Percentiles rank a stretch among this genome's conserved stretches.
phyloP scores from a whole-genome alignment of 2,329 filamentous ascomycete species.

The Colletotrichum liriopes region DNA sequence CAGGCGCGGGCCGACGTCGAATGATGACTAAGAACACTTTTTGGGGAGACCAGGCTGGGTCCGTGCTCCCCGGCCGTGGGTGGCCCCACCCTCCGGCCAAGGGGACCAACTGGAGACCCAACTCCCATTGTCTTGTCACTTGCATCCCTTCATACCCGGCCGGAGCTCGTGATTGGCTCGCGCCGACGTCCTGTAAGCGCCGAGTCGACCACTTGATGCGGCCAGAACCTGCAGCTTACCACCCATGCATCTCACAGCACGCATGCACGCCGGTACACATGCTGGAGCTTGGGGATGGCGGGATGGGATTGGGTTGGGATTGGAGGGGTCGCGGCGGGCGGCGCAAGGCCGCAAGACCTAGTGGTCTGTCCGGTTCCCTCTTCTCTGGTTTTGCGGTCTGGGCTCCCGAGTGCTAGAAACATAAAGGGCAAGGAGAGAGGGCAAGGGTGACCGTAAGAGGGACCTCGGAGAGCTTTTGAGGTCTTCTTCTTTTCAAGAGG shows the following conservation, averaged over 20 bases:
- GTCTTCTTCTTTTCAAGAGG: not conserved
- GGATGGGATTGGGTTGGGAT: slow-evolving; percentile 7
- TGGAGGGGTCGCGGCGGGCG: not conserved
- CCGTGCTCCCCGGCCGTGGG: slow-evolving; percentile 1
- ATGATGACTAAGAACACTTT: slow-evolving; percentile 34
- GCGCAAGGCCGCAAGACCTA: slow-evolving; percentile 1
- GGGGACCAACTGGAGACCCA: slow-evolving; percentile 3
- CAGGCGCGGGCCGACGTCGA: slow-evolving; percentile 20
- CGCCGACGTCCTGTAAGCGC: slow-evolving; percentile 43
- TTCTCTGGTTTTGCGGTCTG: slow-evolving; percentile 17
- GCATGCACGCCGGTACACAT: slow-evolving; percentile 13
- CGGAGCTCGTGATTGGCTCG: slow-evolving; percentile 35
- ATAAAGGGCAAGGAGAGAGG: slow-evolving; percentile 16
- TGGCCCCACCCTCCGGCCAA: slow-evolving; percentile 9
- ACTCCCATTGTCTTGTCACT: slow-evolving; percentile 3
- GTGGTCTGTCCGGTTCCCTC: slow-evolving; percentile 3
- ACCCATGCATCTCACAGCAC: slow-evolving; percentile 36
- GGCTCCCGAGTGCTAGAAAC: slow-evolving; percentile 30
- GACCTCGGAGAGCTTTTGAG: not conserved
- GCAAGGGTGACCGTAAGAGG: not conserved
- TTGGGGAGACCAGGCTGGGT: not conserved
- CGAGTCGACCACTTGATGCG: slow-evolving; percentile 43
- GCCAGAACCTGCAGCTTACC: slow-evolving; percentile 40
- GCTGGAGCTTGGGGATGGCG: slow-evolving; percentile 5
- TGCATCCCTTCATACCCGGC: slow-evolving; percentile 14